These are phyloP conservation scores for Helicocarpus griseus DNA, from an alignment of 2,329 filamentous ascomycete species.

Conservation along the genomic window DNA sequence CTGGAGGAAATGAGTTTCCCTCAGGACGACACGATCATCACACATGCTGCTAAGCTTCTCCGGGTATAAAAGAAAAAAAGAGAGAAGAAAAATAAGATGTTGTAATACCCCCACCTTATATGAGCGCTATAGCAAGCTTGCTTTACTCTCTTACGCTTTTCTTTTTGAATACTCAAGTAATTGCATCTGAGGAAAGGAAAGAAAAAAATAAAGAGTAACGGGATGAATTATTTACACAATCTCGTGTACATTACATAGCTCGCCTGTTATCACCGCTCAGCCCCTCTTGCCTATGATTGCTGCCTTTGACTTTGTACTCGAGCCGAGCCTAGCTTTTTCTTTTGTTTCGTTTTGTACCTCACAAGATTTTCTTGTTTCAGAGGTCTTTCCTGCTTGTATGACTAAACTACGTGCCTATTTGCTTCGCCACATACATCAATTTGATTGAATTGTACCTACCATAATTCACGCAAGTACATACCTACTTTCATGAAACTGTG, in stretches of 20 bases:
- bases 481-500: not conserved
- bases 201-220: not conserved
- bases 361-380: not conserved
- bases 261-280: not conserved
- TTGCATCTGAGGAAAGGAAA: not conserved
- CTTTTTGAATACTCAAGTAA: not conserved
- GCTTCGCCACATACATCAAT: not conserved
- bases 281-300: not conserved
- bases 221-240: no score
- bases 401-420: not conserved
- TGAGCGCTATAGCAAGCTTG: not conserved
- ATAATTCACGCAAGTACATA: no score
- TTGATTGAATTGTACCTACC: not conserved
- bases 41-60: conserved; percentile 83
- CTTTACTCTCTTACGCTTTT: not conserved
- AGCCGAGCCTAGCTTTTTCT: no score
- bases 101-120: not conserved
- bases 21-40: conserved; percentile 74
- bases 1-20: conserved; percentile 96
- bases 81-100: not conserved
- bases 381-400: not conserved
- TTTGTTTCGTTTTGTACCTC: not conserved
- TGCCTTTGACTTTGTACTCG: not conserved
- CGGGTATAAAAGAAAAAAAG: conserved; percentile 48
- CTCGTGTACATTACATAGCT: not conserved